Percentiles rank a stretch among this genome's conserved stretches.
Conservation (phyloP, 2,329 filamentous ascomycete genomes). For the Aspergillus sp. region DNA sequence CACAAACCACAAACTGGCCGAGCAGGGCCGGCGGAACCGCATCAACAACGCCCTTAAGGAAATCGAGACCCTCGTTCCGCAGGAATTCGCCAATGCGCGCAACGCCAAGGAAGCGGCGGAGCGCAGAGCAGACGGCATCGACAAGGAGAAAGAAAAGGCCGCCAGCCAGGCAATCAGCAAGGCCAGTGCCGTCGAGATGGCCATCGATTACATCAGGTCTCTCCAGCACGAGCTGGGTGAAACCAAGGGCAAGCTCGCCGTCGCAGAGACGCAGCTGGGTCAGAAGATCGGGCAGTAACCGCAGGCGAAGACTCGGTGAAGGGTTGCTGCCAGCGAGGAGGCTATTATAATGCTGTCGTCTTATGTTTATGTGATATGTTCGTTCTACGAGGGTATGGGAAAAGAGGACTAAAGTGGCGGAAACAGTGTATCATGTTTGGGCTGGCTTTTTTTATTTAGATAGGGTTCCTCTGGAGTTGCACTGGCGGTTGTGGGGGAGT, state of each 20-base stretch:
- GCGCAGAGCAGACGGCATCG: slow-evolving; percentile 31
- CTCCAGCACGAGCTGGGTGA: slow-evolving; percentile 64
- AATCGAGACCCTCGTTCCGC: slow-evolving; percentile 77
- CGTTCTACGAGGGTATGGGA: too few relatives aligned
- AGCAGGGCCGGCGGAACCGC: slow-evolving; percentile 87
- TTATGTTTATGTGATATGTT: too few relatives aligned
- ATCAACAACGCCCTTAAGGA: slow-evolving; percentile 91
- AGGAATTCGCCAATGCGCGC: slow-evolving; percentile 36
- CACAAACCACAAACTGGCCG: slow-evolving; percentile 94
- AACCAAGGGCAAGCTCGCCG: slow-evolving; percentile 53
- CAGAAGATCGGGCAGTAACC: too few relatives aligned
- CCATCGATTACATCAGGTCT: slow-evolving; percentile 87
- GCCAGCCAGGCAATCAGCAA: slow-evolving; percentile 66
- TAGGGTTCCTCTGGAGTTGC: too few relatives aligned
- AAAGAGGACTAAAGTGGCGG: too few relatives aligned
- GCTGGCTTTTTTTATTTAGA: too few relatives aligned
- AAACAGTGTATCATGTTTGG: too few relatives aligned
- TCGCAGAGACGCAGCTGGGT: slow-evolving; percentile 54
- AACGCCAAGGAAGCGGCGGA: slow-evolving; percentile 28
- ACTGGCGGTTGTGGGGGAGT: too few relatives aligned
- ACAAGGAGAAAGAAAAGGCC: slow-evolving; percentile 42
- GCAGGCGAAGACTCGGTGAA: too few relatives aligned
- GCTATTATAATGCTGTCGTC: too few relatives aligned
- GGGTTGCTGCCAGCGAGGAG: too few relatives aligned
- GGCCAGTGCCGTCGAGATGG: slow-evolving; percentile 93